Base-by-base conservation (phyloP, 352 stramenopile genomes). In the Phytophthora foliorum region DNA sequence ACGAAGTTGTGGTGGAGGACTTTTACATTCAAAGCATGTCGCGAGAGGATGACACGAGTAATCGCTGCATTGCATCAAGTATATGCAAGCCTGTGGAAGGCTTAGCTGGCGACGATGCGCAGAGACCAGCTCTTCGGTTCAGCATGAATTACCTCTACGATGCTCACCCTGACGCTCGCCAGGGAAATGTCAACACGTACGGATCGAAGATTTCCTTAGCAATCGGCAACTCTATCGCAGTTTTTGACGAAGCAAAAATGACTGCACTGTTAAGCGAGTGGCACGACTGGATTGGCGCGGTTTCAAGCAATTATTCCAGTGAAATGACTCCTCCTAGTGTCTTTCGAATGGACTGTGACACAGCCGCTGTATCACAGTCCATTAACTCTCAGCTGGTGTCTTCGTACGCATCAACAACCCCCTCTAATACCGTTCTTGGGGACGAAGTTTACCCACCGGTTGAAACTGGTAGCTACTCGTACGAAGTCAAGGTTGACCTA, bases 21-120 rank as follows among this genome's bases (percentile, higher is more conserved):
- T 97, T 94, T 72, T 97, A 85, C 52, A 57, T 96, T 8, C 87
- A 96, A 64, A 93, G 88, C 32, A 88, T 85, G 53, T 61, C 80
- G 6, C 80, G 63, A 48, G 57, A 77, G 2, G 48, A 80, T 9
- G 54, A 75, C 1, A 54, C 57, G 39, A 73, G 62, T 13, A 91
- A 81, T 49, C 71, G 92, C 36, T 96, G 89, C 21, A 87, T 96
- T 53, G 84, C 84, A 39, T 95, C 88, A 14, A 96, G 89, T 52
- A 78, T 96, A 25, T 66, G 55, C 42, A 46, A 70, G 10, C 31
- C 56, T 27, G 25, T 73, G 6, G 48, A 60, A 27, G 27, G 46
- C 1, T 48, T 34, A 22, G 9, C 34, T 29, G 53, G 69, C 29
- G 59, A 69, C 44, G 46, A 60, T 21, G 48, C 29, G 11, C 44